phyloP scores from a whole-genome alignment of 1,284 basidiomycete genomes.

The Sporisorium sorghi region DNA sequence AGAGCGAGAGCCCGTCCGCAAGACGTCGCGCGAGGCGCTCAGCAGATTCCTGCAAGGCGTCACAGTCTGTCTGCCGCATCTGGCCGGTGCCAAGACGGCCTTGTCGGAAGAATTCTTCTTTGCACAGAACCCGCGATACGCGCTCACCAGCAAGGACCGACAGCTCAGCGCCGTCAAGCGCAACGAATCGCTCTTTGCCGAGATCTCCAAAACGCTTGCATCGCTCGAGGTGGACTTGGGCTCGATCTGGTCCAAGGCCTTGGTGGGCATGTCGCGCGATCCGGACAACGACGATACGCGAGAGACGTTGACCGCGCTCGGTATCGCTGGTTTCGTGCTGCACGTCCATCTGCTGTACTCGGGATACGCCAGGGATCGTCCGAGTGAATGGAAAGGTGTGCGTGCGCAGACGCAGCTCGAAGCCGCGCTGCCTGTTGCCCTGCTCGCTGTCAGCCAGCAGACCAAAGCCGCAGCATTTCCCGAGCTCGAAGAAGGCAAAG shows the following conservation, averaged over 20 bases:
- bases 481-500: slow-evolving; percentile 32
- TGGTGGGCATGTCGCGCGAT: slow-evolving; percentile 29
- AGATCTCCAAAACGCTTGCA: slow-evolving; percentile 44
- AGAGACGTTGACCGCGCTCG: slow-evolving; percentile 31
- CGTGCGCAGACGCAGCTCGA: slow-evolving; percentile 35
- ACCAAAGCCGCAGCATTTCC: slow-evolving; percentile 40
- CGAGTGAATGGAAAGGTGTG: slow-evolving; percentile 39
- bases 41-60: slow-evolving; percentile 37
- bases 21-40: slow-evolving; percentile 39
- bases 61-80: slow-evolving; percentile 40
- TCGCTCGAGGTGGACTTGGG: slow-evolving; percentile 42
- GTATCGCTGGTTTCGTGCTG: slow-evolving; percentile 38
- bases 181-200: slow-evolving; percentile 40
- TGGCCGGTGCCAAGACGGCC: slow-evolving; percentile 21
- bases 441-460: slow-evolving; percentile 39
- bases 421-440: slow-evolving; percentile 37
- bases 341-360: slow-evolving; percentile 41
- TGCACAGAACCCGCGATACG: slow-evolving; percentile 28
- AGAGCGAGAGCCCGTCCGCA: slow-evolving; percentile 23
- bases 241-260: slow-evolving; percentile 32
- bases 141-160: slow-evolving; percentile 4
- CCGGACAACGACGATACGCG: slow-evolving; percentile 34
- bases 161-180: slow-evolving; percentile 27
- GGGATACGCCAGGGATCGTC: slow-evolving; percentile 33
- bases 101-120: slow-evolving; percentile 39